Conservation (phyloP, 2,329 filamentous ascomycete genomes). For the Diplodia mutila region DNA sequence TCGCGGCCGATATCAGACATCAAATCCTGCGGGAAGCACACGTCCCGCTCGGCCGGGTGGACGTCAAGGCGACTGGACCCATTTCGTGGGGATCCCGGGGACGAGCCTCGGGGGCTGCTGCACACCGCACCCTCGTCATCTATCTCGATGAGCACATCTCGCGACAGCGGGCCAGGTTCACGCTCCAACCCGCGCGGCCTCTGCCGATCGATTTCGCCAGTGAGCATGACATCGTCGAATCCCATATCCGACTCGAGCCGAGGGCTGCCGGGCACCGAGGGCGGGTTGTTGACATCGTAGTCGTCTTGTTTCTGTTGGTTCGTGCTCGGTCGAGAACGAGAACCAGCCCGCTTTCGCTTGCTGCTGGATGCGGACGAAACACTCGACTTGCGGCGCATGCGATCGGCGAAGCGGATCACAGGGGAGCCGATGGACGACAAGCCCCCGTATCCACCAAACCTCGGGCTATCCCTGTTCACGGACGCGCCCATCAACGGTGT, state of each 20-base stretch:
- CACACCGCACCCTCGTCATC: constrained; percentile 57
- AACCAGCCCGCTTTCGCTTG: constrained; percentile 30
- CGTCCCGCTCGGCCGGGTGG: constrained; percentile 76
- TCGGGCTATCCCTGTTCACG: constrained; percentile 42
- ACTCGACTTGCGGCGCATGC: constrained; percentile 37
- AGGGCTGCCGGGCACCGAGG: constrained; percentile 64
- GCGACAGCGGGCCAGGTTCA: constrained; percentile 31
- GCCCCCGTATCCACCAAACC: constrained; percentile 40
- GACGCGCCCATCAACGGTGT: constrained; percentile 57
- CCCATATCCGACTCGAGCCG: constrained; percentile 56
- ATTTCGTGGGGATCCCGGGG: constrained; percentile 33
- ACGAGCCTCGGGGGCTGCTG: constrained; percentile 42
- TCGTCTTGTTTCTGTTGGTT: constrained; percentile 41
- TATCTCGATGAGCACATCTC: constrained; percentile 57
- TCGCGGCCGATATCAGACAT: constrained; percentile 83
- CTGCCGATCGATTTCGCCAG: constrained; percentile 60
- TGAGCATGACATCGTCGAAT: constrained; percentile 68
- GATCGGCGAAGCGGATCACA: constrained; percentile 36
- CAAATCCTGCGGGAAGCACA: constrained; percentile 83
- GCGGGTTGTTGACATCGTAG: constrained; percentile 69
- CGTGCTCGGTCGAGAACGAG: constrained; percentile 33
- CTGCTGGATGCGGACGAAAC: constrained; percentile 41
- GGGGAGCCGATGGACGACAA: constrained; percentile 30
- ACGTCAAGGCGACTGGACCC: background rate
- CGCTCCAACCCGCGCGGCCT: constrained; percentile 32